Percentiles rank a stretch among this genome's conserved stretches.
phyloP scores from a whole-genome alignment of 2,329 filamentous ascomycete species.

The Aspergillus fructus region DNA sequence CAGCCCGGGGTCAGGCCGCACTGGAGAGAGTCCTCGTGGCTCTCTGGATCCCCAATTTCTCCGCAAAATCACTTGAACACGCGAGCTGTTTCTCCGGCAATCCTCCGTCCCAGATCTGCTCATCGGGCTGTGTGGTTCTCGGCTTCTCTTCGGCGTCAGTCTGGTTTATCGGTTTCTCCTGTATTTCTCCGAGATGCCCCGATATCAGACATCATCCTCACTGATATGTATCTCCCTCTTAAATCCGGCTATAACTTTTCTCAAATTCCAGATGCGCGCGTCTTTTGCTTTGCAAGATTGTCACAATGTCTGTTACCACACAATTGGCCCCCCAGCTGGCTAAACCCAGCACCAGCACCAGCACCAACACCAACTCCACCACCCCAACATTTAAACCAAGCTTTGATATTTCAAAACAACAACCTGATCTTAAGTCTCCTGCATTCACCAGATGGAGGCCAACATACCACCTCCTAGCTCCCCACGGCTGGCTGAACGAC shows the following conservation, averaged over 20 bases:
- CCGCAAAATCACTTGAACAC: neutral
- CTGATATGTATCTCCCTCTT: neutral
- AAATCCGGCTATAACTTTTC: neutral
- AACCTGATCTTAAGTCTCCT: neutral
- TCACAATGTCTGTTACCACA: too few relatives aligned
- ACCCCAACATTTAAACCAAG: too few relatives aligned
- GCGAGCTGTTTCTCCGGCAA: neutral
- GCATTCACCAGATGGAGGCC: conserved; percentile 23
- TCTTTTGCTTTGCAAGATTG: neutral
- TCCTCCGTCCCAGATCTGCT: neutral
- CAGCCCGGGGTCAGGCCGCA: too few relatives aligned
- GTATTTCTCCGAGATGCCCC: neutral
- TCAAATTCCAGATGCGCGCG: neutral
- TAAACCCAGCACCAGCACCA: too few relatives aligned
- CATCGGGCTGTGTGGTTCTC: neutral
- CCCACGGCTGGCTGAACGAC: conserved; percentile 46
- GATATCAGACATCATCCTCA: neutral
- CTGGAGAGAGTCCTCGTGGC: too few relatives aligned
- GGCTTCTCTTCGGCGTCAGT: too few relatives aligned
- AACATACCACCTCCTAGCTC: conserved; percentile 38
- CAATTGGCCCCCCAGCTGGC: too few relatives aligned
- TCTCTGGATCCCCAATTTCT: neutral
- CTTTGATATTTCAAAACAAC: too few relatives aligned
- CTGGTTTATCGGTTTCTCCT: neutral
- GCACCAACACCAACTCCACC: too few relatives aligned